Conservation (phyloP, 73 alveolate genomes). For the Effrenium voratum region DNA sequence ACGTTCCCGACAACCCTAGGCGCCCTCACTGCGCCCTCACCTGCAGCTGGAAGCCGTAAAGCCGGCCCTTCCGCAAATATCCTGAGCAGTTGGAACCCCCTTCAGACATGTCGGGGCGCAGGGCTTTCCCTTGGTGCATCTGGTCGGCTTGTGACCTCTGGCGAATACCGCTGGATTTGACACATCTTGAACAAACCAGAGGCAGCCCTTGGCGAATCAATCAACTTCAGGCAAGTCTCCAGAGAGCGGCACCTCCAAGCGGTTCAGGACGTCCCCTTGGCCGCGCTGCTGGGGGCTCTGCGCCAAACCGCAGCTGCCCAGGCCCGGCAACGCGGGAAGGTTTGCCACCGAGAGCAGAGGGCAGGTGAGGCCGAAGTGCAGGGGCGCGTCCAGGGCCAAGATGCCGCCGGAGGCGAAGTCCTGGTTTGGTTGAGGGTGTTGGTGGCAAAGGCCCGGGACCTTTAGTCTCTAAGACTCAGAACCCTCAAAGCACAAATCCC, state of each 20-base stretch:
- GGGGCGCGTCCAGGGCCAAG: constrained; percentile 41
- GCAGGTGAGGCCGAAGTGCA: constrained; percentile 36
- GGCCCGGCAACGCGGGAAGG: not conserved
- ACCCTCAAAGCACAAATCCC: too few relatives aligned
- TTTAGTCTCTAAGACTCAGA: too few relatives aligned
- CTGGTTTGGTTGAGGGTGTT: not conserved
- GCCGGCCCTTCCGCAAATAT: not conserved
- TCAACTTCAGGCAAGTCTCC: too few relatives aligned
- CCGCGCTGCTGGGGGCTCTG: constrained; percentile 32
- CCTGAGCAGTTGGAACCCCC: too few relatives aligned
- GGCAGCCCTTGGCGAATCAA: too few relatives aligned
- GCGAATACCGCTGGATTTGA: too few relatives aligned
- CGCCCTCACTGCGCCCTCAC: too few relatives aligned
- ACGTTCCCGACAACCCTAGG: too few relatives aligned
- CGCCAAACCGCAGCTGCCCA: not conserved
- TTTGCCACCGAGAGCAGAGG: not conserved
- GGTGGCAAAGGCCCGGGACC: not conserved
- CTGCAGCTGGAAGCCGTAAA: constrained; percentile 8
- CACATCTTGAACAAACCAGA: too few relatives aligned
- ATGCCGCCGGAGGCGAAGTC: not conserved
- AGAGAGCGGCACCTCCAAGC: not conserved
- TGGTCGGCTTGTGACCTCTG: too few relatives aligned
- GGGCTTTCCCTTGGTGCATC: too few relatives aligned
- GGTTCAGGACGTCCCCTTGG: not conserved
- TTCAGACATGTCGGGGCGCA: too few relatives aligned